Evolutionary conservation across 495 filamentous ascomycete species (phyloP), one percentile per base, ranked within the genome.

Genomic region (Daldinia decipiens): DNA sequence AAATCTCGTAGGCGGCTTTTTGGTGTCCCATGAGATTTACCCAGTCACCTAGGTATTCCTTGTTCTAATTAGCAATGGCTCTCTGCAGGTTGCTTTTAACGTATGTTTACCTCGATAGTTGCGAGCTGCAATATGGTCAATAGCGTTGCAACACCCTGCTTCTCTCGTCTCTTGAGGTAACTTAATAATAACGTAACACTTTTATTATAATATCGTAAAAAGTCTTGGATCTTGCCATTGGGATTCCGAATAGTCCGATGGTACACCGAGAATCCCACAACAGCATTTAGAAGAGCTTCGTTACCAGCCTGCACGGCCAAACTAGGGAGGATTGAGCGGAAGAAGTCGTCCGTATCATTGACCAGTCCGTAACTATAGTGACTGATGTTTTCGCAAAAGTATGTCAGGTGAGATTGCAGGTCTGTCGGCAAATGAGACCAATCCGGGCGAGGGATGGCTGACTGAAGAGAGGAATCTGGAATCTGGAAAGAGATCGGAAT

Each of bases 21-120:
- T 97, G 94, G 79, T 99, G 95, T 34, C 93, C 91, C 75, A 95
- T 87, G 47, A 98, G 83, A 73, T 95, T 97, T 58, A 93, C 87
- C 92, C 92, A 98, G 75, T 99, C 95, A 8, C 95, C 95, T 61
- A 97, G 86, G 72, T 92, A 95, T 81, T 98, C 95, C 95, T 98
- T 74, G 26, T 71, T 51, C 6, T 54, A 11, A 53, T 80, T 80
- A 70, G 84, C 72, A 70, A 62, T 9, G 17, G 29, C 32, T 59
- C 31, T 24, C 19, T 53, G 19, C 15, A 39, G 40, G n/a, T 57
- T 57, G 43, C 26, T 9, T 58, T 40, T 26, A 21, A 29, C 51
- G 34, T 55, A 52, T 29, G 19, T 82, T 77, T 85, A 97, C 95
- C 88, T 99, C 95, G 66, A 97, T 93, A 7, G 90, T 94, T 50